These are phyloP conservation scores for Clavariopsis aquatica DNA, from an alignment of 495 filamentous ascomycete species.

Conservation along the genomic window DNA sequence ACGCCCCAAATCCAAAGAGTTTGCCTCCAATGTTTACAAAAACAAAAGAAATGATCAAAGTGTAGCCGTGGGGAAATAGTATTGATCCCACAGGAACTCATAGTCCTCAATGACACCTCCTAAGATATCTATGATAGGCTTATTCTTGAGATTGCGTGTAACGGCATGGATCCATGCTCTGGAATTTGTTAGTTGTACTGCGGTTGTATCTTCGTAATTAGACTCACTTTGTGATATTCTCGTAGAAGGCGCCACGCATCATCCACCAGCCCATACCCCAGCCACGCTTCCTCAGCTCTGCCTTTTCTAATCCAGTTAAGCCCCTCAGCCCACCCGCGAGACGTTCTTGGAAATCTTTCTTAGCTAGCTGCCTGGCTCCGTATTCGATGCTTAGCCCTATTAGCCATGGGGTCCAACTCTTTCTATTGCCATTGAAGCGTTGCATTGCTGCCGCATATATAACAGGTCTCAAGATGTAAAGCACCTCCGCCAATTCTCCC, in stretches of 20 bases:
- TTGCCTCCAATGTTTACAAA: not conserved
- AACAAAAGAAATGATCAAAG: conserved; percentile 48
- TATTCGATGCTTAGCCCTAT: conserved; percentile 86
- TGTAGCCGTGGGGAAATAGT: conserved; percentile 82
- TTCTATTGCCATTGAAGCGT: conserved; percentile 59
- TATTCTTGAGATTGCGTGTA: conserved; percentile 67
- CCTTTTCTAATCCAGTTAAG: conserved; percentile 79
- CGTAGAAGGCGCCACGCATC: conserved; percentile 94
- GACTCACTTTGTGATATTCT: conserved; percentile 79
- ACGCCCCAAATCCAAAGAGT: not conserved
- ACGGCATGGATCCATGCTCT: conserved; percentile 62
- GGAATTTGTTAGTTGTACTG: conserved; percentile 42
- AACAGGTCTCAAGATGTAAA: conserved; percentile 88
- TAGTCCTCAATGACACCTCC: conserved; percentile 89
- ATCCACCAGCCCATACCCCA: conserved; percentile 94
- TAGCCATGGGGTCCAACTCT: conserved; percentile 85
- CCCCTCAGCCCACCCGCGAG: conserved; percentile 67
- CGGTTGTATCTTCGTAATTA: conserved; percentile 6
- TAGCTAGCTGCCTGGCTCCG: conserved; percentile 79
- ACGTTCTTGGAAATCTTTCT: conserved; percentile 66
- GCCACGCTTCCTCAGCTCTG: conserved; percentile 80
- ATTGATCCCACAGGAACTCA: conserved; percentile 96
- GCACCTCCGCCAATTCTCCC: conserved; percentile 75
- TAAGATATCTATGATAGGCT: conserved; percentile 76
- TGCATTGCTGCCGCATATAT: conserved; percentile 86